Base-by-base conservation (phyloP, 2,329 filamentous ascomycete genomes). In the Exserohilum rostratum region DNA sequence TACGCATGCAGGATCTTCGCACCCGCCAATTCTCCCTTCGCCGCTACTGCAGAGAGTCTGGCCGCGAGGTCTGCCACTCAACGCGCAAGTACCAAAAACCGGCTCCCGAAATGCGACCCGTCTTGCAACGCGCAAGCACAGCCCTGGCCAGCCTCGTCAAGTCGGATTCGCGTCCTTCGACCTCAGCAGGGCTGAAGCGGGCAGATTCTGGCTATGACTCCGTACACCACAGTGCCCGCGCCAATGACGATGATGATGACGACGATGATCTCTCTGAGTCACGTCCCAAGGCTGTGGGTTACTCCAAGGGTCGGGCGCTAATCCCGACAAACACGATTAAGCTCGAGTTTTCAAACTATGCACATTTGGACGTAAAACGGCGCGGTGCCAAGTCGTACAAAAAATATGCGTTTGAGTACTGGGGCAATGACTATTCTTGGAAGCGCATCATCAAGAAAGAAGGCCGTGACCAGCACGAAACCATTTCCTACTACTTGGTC, bases 331-430 rank as follows among this genome's bases (percentile, higher is more conserved):
- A 96, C 74, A 88, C 84, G 31, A 90, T 93, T 73, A 90, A 92
- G 76, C 84, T 99, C 30, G 93, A 98, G 73, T 99, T 97, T 73
- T 96, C 91, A 62, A 99, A 98, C 78, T 99, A 99, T 73, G 93
- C 93, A 2, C 91, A 95, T 66, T 87, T 98, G 35, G 90, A 96
- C 61, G 79, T 99, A 46, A 87, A 85, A 63, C 86, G 90, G 37
- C 82, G 85, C 20, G 89, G 89, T 6, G 79, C 83, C 46, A 87
- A 85, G 63, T 80, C 82, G 39, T 82, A 82, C 59, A 93, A 92
- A 77, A 85, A 86, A 58, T 98, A 97, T 74, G 90, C 92, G 50
- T 97, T 96, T 68, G 89, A 93, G 70, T 96, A 96, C 82, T 98
- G 95, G 95, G 91, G 91, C 22, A 84, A 88, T 65, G 83, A 81